Percentiles rank a stretch among this genome's conserved stretches.
Conservation (phyloP, 805 yeast genomes). For the Pichia occidentalis region DNA sequence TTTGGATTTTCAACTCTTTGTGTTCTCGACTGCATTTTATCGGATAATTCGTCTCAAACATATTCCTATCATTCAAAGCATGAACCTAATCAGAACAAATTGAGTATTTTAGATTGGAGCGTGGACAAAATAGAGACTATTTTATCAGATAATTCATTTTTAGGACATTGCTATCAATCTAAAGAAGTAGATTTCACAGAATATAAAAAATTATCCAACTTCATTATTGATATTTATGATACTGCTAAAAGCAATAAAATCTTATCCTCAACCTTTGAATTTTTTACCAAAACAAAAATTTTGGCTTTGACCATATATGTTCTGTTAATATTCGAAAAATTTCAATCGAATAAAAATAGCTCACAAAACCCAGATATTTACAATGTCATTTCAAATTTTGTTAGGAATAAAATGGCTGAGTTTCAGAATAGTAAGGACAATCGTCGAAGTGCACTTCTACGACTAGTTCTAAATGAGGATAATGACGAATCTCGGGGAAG, state of each 20-base stretch:
- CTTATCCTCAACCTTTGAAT: background rate
- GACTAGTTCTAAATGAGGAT: background rate
- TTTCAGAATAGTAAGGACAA: background rate
- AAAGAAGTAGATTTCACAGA: background rate
- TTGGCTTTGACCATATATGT: background rate
- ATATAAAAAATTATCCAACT: background rate
- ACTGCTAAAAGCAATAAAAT: background rate
- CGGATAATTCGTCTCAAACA: too few species aligned
- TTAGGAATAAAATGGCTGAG: background rate
- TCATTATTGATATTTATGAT: background rate
- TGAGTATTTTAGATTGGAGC: background rate
- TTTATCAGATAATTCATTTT: background rate
- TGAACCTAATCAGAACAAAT: too few species aligned
- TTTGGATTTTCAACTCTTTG: background rate
- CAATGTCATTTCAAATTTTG: background rate
- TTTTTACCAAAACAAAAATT: background rate
- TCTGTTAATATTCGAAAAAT: background rate
- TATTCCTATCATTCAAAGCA: too few species aligned
- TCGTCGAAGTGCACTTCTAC: background rate
- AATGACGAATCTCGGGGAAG: background rate
- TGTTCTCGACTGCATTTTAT: background rate
- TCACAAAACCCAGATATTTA: too few species aligned
- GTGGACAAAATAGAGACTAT: background rate
- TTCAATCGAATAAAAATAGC: too few species aligned
- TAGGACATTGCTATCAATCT: background rate